Conservation (phyloP, 1,139 yeast species). For the Suhomyces bribrorum region DNA sequence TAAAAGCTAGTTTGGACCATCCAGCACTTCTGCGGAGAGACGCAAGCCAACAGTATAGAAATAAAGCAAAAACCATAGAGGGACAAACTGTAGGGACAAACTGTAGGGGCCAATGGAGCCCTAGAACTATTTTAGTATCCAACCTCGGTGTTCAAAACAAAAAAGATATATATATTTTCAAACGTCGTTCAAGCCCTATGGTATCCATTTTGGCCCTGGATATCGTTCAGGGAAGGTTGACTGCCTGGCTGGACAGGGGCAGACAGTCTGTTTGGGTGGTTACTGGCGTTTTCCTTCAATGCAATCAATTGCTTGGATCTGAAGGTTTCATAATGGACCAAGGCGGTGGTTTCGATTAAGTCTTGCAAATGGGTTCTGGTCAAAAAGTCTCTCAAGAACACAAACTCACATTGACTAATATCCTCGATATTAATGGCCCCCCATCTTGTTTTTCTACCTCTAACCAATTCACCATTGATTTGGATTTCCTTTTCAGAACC, state of each 20-base stretch:
- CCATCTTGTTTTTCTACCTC: conserved; percentile 94
- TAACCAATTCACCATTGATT: conserved; percentile 72
- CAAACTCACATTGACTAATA: conserved; percentile 92
- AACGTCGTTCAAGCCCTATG: conserved; percentile 10
- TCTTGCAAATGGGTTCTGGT: conserved; percentile 96
- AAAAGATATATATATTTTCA: neutral
- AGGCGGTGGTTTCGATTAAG: conserved; percentile 88
- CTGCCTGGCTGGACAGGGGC: conserved; percentile 12
- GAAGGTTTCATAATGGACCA: conserved; percentile 88
- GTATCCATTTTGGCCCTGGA: conserved; percentile 12
- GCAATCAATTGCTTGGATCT: conserved; percentile 93
- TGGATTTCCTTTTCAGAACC: conserved; percentile 85
- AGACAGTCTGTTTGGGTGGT: conserved; percentile 37
- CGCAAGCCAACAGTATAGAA: neutral
- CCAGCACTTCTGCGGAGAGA: neutral
- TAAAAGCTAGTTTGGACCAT: neutral
- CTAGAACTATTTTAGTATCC: no score
- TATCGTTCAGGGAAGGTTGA: conserved; percentile 8
- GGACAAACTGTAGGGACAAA: neutral
- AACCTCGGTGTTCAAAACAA: no score
- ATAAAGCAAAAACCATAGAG: conserved; percentile 1
- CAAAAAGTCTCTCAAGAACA: conserved; percentile 87
- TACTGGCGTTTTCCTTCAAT: conserved; percentile 79
- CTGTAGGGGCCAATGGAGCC: neutral
- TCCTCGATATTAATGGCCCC: conserved; percentile 92